phyloP scores from a whole-genome alignment of 768 basidiomycete genomes.

The Amanita rubescens region DNA sequence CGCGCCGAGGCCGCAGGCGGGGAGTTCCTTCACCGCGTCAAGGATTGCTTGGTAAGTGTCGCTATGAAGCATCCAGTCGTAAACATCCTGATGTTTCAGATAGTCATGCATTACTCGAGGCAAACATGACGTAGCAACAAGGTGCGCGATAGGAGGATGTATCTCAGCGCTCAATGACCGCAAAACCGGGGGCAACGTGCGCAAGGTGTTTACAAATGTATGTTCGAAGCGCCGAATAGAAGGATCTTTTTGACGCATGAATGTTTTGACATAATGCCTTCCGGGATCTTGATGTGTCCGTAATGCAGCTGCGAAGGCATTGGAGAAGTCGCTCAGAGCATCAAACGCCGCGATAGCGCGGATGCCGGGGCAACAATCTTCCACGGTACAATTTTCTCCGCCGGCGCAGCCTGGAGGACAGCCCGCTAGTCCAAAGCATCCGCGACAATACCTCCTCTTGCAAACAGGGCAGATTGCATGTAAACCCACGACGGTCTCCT shows the following conservation, averaged over 20 bases:
- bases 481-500: conserved; percentile 10
- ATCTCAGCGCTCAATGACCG: conserved; percentile 8
- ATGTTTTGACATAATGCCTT: conserved; percentile 9
- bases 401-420: conserved; percentile 20
- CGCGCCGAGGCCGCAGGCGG: conserved; percentile 15
- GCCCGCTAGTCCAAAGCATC: conserved; percentile 21
- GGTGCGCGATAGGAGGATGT: conserved; percentile 14
- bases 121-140: conserved; percentile 22
- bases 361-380: conserved; percentile 23
- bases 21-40: conserved; percentile 20
- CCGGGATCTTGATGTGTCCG: conserved; percentile 9
- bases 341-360: conserved; percentile 27
- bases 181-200: conserved; percentile 6
- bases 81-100: conserved; percentile 23
- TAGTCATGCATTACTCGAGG: conserved; percentile 26
- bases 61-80: conserved; percentile 28
- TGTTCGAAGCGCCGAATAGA: conserved; percentile 5
- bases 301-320: conserved; percentile 19
- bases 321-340: conserved; percentile 25
- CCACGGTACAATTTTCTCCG: conserved; percentile 20
- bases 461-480: conserved; percentile 24
- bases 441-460: conserved; percentile 24
- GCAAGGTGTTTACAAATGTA: conserved; percentile 8
- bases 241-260: conserved; percentile 2
- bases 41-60: conserved; percentile 26